phyloP scores from a whole-genome alignment of 2,329 filamentous ascomycete species.

The Stenocarpella maydis region DNA sequence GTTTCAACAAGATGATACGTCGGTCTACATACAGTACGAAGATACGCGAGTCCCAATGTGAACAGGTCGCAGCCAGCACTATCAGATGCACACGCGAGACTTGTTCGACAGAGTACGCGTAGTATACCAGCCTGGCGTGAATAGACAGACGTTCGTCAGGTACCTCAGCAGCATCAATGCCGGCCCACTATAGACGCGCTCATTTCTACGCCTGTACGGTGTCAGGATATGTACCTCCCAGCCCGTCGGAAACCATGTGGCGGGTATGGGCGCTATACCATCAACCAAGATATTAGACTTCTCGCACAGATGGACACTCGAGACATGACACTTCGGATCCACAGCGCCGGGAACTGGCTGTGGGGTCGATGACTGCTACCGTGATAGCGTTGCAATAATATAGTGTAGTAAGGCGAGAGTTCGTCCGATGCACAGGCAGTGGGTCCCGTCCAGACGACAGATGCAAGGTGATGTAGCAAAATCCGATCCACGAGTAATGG shows the following conservation, averaged over 20 bases:
- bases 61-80: neutral
- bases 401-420: no score
- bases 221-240: neutral
- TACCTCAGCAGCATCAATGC: neutral
- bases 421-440: no score
- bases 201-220: neutral
- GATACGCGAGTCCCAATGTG: neutral
- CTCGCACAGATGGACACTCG: neutral
- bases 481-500: neutral
- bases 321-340: neutral
- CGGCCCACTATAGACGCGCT: neutral
- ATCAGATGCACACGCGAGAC: no score
- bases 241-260: neutral
- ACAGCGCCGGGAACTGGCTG: neutral
- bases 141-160: neutral
- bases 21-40: no score
- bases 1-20: no score
- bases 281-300: neutral
- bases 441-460: neutral
- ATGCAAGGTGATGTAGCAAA: neutral
- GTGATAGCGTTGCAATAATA: neutral
- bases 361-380: neutral
- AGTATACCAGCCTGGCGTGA: no score
- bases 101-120: no score
- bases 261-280: no score